Conservation (phyloP, 2,329 filamentous ascomycete species). For the Penicillium sp. region DNA sequence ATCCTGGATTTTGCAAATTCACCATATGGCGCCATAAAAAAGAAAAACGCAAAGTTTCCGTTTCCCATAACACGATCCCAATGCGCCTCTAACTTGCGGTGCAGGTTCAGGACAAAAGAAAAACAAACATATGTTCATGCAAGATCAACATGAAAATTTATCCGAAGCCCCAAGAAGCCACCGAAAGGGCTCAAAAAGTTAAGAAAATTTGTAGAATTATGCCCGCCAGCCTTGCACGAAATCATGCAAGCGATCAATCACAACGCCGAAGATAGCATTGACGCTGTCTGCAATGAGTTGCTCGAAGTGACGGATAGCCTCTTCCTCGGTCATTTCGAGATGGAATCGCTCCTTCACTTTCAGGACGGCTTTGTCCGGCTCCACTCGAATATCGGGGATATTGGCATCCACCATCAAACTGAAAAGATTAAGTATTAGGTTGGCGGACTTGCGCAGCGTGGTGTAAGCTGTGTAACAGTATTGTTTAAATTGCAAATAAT, state of each 20-base stretch:
- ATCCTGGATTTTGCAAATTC: conserved; percentile 14
- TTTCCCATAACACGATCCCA: not conserved
- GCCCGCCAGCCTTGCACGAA: conserved; percentile 87
- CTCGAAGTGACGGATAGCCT: conserved; percentile 84
- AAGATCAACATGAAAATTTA: not conserved
- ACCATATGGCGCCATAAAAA: conserved; percentile 2
- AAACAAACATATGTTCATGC: not conserved
- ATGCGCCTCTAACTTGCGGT: not conserved
- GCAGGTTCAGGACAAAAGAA: not conserved
- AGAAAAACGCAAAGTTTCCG: not conserved
- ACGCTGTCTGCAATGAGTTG: conserved; percentile 87
- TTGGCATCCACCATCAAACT: conserved; percentile 97
- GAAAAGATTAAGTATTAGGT: conserved; percentile 91
- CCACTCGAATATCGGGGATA: conserved; percentile 89
- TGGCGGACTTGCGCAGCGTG: conserved; percentile 82
- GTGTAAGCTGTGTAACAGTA: conserved; percentile 96
- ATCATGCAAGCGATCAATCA: conserved; percentile 93
- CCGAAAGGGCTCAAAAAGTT: not conserved
- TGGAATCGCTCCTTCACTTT: conserved; percentile 96
- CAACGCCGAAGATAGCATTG: conserved; percentile 84
- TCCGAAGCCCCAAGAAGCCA: not conserved
- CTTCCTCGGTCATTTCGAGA: conserved; percentile 85
- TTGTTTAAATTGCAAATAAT: conserved; percentile 87
- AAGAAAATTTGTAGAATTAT: conserved; percentile 34
- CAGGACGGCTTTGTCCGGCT: conserved; percentile 88